Evolutionary conservation across 78 protist genomes (phyloP), one percentile per base, ranked within the genome.

Genomic region (Dictyostelium discoideum): DNA sequence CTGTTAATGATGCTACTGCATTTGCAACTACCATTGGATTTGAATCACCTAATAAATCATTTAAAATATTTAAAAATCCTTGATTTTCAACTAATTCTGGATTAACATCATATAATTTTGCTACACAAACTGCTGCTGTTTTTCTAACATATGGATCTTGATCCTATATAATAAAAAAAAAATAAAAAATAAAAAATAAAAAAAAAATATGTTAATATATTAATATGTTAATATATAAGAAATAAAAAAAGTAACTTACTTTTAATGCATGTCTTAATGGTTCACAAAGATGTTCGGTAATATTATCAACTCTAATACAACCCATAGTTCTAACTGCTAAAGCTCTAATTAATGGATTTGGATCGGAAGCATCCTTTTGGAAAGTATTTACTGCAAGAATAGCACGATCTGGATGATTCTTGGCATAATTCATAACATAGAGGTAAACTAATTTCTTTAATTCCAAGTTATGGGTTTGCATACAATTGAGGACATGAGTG

Each of bases 281-380:
- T 79, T 97, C 98, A 85, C 97, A 93, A 54, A 99, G 92, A 95
- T 99, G 97, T 76, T 99, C 99, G 5, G 97, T 93, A 79, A 99
- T 98, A 20, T 93, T 82, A 85, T 97, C 98, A 11, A 99, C 99
- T 26, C 99, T 98, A 65, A 99, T 98, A 97, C 99, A 99, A 63
- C 99, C 99, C 99, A 99, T 99, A 13, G 99, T 99, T 39, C 99
- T 98, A 44, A 99, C 89, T 24, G 99, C 99, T 3, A 99, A 96
- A 5, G 99, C 99, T 29, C 99, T 97, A 48, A 99, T 96, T 54
- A 99, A 92, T 54, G 99, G 99, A 92, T 97, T 98, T 54, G 76
- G 94, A 82, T 99, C 98, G 18, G 86, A 77, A 5, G 99, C 94
- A 95, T 99, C 99, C 94, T 98, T 97, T 73, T 92, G 98, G 76